Conservation (phyloP, 2,329 filamentous ascomycete genomes). For the Cladosporium sp. region DNA sequence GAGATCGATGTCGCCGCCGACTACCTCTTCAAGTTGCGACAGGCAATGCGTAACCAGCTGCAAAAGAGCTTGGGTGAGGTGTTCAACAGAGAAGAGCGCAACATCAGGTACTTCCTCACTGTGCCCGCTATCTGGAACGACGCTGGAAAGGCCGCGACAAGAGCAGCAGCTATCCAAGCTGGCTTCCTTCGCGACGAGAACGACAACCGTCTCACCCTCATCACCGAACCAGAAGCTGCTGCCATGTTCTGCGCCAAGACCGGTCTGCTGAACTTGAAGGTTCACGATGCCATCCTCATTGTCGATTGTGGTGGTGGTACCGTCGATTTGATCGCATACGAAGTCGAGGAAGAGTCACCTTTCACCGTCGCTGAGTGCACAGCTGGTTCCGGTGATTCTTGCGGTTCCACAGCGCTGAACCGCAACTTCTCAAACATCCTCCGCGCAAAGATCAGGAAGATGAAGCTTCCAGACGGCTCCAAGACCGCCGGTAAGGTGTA, state of each 20-base stretch:
- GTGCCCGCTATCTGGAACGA: conserved; percentile 99
- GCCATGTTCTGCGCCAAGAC: conserved; percentile 98
- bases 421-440: conserved; percentile 98
- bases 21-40: conserved; percentile 95
- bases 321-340: conserved; percentile 97
- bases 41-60: conserved; percentile 91
- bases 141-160: conserved; percentile 92
- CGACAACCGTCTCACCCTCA: conserved; percentile 88
- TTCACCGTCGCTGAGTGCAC: conserved; percentile 98
- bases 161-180: conserved; percentile 92
- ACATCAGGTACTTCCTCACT: conserved; percentile 95
- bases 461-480: conserved; percentile 96
- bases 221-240: conserved; percentile 94
- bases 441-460: conserved; percentile 95
- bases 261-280: conserved; percentile 89
- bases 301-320: conserved; percentile 98
- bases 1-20: conserved; percentile 99
- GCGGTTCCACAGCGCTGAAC: conserved; percentile 96
- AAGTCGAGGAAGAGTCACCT: conserved; percentile 95
- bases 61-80: conserved; percentile 97
- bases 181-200: conserved; percentile 96
- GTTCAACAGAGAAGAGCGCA: conserved; percentile 95
- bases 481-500: conserved; percentile 98
- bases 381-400: conserved; percentile 93
- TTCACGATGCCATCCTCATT: conserved; percentile 97